Evolutionary conservation across 1,139 yeast species (phyloP), one percentile per base, ranked within the genome.

Genomic region (Yamadazyma conglobata): DNA sequence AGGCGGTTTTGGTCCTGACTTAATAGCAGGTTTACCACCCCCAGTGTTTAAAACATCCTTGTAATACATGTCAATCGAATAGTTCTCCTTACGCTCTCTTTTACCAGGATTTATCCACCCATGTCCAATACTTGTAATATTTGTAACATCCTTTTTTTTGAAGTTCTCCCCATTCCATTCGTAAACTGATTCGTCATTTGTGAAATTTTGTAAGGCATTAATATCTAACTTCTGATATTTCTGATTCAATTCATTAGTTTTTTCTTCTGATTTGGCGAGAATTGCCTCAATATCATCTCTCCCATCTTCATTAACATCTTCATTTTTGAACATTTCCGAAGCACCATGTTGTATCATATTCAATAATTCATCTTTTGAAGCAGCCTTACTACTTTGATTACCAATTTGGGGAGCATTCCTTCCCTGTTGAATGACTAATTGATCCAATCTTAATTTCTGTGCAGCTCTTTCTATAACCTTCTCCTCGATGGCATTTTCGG

Each of bases 111-210:
- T 77, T 37, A 82, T 77, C 86, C 86, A 80, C 8, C 65, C 74
- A 40, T 67, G 73, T 14, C 70, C 72, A 34, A 68, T 56, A 35
- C 55, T 58, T 16, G 63, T 46, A 27, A 61, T 54, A 13, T 66
- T 62, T 23, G 69, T 53, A 27, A 62, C 58, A 22, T 43, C 46
- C 43, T 79, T 79, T 64, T 81, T 82, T 54, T 80, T 80, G 60
- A 82, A 83, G 48, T 80, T 82, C 41, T 80, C 79, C 28, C 94
- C 94, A 53, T 83, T 80, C 94, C 94, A 83, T 55, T 83, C 91
- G 53, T 83, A 83, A 6, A 85, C 88, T 2, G 88, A 79, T 35
- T 66, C 74, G 27, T 76, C 73, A 38, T 67, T 68, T 16, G 78
- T 69, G 48, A 80, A 82, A 48, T 81, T 81, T 47, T 83, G 93